Percentiles rank a stretch among this genome's conserved stretches.
Evolutionary conservation across 345 rosid genomes (phyloP).

Genomic region (Gossypium arboreum): DNA sequence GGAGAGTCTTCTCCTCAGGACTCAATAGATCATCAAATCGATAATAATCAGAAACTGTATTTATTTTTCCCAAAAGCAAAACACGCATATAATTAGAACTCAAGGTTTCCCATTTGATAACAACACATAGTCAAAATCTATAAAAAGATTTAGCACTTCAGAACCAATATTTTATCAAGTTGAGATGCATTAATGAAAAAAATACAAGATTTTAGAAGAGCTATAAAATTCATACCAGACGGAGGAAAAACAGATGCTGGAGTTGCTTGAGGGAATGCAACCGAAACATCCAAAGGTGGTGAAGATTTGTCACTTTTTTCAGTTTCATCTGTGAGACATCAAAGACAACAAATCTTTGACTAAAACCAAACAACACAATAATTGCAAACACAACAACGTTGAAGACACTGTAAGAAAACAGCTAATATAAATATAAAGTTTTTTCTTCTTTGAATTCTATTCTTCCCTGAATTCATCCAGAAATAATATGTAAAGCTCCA

Average conservation of each 20-base stretch:
- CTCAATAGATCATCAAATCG: constrained; percentile 75
- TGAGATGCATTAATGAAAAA: not conserved
- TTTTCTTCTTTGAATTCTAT: not conserved
- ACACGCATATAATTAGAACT: not conserved
- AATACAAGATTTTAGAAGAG: not conserved
- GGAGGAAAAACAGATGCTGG: constrained; percentile 88
- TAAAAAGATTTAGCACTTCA: not conserved
- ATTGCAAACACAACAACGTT: not conserved
- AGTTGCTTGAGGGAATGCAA: constrained; percentile 95
- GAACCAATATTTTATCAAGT: not conserved
- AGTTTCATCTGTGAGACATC: constrained; percentile 26
- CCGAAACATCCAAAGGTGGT: constrained; percentile 68
- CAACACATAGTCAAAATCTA: not conserved
- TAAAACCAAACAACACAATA: not conserved
- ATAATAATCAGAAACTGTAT: constrained; percentile 79
- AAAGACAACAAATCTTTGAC: not conserved
- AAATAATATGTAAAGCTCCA: not conserved
- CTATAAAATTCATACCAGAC: constrained; percentile 41
- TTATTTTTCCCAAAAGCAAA: not conserved
- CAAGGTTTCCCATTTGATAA: not conserved
- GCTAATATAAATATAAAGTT: not conserved
- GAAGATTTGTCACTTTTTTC: constrained; percentile 37
- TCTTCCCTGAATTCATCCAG: not conserved
- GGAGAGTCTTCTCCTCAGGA: constrained; percentile 63
- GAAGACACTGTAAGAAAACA: not conserved